These are phyloP conservation scores for Drechslera avenae DNA, from an alignment of 2,329 filamentous ascomycete species.

Conservation along the genomic window DNA sequence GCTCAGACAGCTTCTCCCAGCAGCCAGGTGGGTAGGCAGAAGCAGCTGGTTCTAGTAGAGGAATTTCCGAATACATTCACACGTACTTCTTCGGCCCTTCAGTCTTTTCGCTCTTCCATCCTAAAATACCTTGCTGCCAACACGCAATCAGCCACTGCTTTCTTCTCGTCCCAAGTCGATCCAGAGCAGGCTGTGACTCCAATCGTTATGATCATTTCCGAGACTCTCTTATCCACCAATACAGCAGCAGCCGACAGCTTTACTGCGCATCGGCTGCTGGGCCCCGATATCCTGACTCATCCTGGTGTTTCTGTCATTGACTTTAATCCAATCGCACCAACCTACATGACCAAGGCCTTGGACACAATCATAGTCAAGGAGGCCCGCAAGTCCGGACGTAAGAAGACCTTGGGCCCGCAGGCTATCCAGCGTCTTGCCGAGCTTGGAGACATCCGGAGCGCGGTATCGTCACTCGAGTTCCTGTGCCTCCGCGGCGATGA, in stretches of 20 bases:
- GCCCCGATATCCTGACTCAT: constrained; percentile 83
- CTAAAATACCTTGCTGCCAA: constrained; percentile 74
- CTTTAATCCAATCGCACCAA: constrained; percentile 90
- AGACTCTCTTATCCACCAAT: constrained; percentile 83
- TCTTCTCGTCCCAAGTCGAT: constrained; percentile 41
- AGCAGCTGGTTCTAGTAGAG: constrained; percentile 55
- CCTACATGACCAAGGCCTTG: constrained; percentile 81
- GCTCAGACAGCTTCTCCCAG: constrained; percentile 18
- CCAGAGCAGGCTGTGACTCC: constrained; percentile 55
- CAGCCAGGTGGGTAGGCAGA: constrained; percentile 29
- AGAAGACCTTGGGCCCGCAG: constrained; percentile 74
- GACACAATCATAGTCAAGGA: constrained; percentile 85
- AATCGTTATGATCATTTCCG: constrained; percentile 87
- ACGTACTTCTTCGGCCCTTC: constrained; percentile 50
- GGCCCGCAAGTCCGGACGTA: constrained; percentile 75
- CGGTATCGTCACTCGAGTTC: constrained; percentile 91
- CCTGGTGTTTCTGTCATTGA: constrained; percentile 80
- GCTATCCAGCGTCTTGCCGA: constrained; percentile 82
- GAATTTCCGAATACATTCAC: constrained; percentile 58
- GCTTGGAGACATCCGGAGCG: constrained; percentile 88
- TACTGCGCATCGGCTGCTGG: constrained; percentile 87
- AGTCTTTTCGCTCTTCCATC: constrained; percentile 71
- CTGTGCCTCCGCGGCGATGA: constrained; percentile 81
- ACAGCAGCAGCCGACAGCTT: constrained; percentile 88
- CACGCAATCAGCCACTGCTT: constrained; percentile 60